phyloP scores from a whole-genome alignment of 768 basidiomycete species.

The Chalciporus pseudorubinellus region DNA sequence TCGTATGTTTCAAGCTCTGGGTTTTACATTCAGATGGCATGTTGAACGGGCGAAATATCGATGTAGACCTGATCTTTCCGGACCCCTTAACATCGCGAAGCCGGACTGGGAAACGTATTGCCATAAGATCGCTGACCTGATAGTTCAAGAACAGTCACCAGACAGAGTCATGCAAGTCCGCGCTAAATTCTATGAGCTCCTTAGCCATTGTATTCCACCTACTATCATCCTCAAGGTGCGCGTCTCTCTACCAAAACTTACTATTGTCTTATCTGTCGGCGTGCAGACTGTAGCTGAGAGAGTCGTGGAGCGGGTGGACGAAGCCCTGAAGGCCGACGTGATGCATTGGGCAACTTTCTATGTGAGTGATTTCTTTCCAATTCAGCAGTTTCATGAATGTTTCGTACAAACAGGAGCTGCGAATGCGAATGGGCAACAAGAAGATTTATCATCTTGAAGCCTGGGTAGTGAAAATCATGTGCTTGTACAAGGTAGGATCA shows the following conservation, averaged over 20 bases:
- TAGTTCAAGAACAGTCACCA: slow-evolving; percentile 87
- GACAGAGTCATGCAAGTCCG: slow-evolving; percentile 89
- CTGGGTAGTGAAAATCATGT: slow-evolving; percentile 97
- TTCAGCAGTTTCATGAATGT: too few relatives aligned
- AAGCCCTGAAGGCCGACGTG: slow-evolving; percentile 85
- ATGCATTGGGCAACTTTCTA: slow-evolving; percentile 99
- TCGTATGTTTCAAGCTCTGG: slow-evolving; percentile 53
- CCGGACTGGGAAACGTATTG: slow-evolving; percentile 99
- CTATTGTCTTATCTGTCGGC: slow-evolving; percentile 2
- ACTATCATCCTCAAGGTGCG: slow-evolving; percentile 84
- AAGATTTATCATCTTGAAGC: slow-evolving; percentile 98
- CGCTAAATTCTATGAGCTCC: slow-evolving; percentile 88
- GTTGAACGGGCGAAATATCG: not conserved
- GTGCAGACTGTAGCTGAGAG: slow-evolving; percentile 87
- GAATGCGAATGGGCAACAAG: slow-evolving; percentile 92
- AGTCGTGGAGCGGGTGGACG: slow-evolving; percentile 85
- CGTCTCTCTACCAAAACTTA: too few relatives aligned
- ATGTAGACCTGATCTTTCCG: slow-evolving; percentile 75
- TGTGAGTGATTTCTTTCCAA: slow-evolving; percentile 44
- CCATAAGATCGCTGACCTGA: slow-evolving; percentile 84
- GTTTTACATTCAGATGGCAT: not conserved
- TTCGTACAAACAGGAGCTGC: slow-evolving; percentile 63
- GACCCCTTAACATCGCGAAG: slow-evolving; percentile 80
- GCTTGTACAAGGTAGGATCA: slow-evolving; percentile 66
- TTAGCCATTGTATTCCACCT: slow-evolving; percentile 96